Percentiles rank a stretch among this genome's conserved stretches.
These are phyloP conservation scores for Plasmopara halstedii DNA, from an alignment of 352 stramenopile species.

Conservation along the genomic window DNA sequence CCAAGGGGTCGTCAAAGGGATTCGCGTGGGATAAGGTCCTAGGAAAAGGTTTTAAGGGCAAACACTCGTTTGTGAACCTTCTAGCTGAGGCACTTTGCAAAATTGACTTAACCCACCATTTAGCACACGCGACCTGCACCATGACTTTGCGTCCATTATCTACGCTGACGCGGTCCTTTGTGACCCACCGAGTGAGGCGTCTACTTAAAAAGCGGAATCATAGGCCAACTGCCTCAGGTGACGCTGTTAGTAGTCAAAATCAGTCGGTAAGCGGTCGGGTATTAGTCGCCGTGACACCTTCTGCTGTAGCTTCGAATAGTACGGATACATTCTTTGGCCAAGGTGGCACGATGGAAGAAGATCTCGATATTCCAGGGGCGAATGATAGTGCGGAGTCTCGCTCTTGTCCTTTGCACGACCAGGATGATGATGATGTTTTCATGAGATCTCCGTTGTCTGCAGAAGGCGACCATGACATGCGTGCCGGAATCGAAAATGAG, in stretches of 20 bases:
- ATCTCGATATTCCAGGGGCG: slow-evolving; percentile 4
- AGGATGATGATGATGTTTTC: slow-evolving; percentile 47
- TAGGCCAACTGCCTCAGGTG: background rate
- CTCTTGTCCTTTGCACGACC: slow-evolving; percentile 20
- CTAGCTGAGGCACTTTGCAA: slow-evolving; percentile 72
- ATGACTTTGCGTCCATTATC: slow-evolving; percentile 79
- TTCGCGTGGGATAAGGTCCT: slow-evolving; percentile 79
- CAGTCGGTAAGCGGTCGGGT: background rate
- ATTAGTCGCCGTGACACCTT: background rate
- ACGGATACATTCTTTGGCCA: background rate
- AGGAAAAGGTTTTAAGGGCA: slow-evolving; percentile 52
- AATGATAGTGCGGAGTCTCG: slow-evolving; percentile 1
- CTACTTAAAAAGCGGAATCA: slow-evolving; percentile 54
- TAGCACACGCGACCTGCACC: slow-evolving; percentile 62
- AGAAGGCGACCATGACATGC: slow-evolving; percentile 52
- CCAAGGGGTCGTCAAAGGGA: slow-evolving; percentile 62
- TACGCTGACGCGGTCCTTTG: slow-evolving; percentile 73
- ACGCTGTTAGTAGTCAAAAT: background rate
- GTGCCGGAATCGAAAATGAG: slow-evolving; percentile 34
- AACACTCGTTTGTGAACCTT: slow-evolving; percentile 70
- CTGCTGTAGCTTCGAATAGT: background rate
- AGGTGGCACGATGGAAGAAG: background rate
- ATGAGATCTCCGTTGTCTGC: slow-evolving; percentile 53
- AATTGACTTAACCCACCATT: slow-evolving; percentile 66
- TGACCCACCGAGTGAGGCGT: slow-evolving; percentile 61